These are phyloP conservation scores for Moricandia moricandioides DNA, from an alignment of 345 rosid species.

Conservation along the genomic window DNA sequence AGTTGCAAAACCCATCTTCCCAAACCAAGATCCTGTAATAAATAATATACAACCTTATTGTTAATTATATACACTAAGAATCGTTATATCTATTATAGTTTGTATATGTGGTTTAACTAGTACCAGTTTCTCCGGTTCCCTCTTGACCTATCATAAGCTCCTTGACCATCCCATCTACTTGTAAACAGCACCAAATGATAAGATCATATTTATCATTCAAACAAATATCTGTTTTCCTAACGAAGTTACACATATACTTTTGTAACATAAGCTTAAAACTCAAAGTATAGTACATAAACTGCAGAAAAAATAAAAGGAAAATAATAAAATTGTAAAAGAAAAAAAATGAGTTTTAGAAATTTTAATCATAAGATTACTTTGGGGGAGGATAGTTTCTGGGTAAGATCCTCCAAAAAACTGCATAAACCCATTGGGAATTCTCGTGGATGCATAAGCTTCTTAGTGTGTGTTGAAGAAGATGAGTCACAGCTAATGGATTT, in stretches of 20 bases:
- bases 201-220: not conserved
- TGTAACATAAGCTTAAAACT: not conserved
- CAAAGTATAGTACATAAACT: not conserved
- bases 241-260: not conserved
- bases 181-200: constrained; percentile 8
- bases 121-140: constrained; percentile 98
- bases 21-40: constrained; percentile 86
- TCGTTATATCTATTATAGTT: not conserved
- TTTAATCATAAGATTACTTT: constrained; percentile 55
- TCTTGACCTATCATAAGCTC: constrained; percentile 93
- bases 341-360: not conserved
- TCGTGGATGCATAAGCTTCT: constrained; percentile 88
- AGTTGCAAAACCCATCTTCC: constrained; percentile 99
- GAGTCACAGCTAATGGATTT: constrained; percentile 79
- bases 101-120: not conserved
- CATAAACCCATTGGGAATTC: constrained; percentile 96
- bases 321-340: not conserved
- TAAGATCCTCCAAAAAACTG: constrained; percentile 98
- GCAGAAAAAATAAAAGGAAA: not conserved
- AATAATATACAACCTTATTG: not conserved
- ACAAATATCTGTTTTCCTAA: not conserved
- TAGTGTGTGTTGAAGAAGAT: constrained; percentile 95
- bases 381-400: constrained; percentile 99
- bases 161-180: constrained; percentile 92
- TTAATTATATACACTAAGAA: not conserved